Evolutionary conservation across 2,329 filamentous ascomycete species (phyloP), one percentile per base, ranked within the genome.

Genomic region (Ophiostoma pallidulum): DNA sequence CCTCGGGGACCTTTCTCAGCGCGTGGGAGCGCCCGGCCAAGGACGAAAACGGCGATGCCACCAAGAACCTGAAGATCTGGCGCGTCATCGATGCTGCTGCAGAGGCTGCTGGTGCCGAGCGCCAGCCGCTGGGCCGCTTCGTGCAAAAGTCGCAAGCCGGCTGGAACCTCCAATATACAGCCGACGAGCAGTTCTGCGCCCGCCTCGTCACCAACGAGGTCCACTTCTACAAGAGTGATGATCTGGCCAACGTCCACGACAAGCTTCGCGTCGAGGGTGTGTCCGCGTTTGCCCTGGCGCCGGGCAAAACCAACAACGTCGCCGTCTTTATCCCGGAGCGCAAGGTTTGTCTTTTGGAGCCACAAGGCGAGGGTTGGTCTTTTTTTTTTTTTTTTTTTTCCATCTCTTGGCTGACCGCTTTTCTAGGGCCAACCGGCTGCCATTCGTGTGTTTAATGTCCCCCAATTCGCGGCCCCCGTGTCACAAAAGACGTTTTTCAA

Each of bases 401-500:
- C 37, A n/a, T 8, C 4, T 26, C 5, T n/a, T 49, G n/a, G 44
- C 54, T 62, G 55, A 64, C 46, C 7, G 18, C 45, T 33, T 41
- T 32, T 39, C 20, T 56, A 94, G 86, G 91, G 92, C 44, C 86
- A 90, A 77, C 92, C 92, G 31, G 90, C 92, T 47, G 79, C 86
- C 2, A 89, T 97, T 65, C 94, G 94, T 69, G 86, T 97, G 51
- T 98, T 85, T 72, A 88, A 91, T 57, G 86, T 97, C 31, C 91
- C 92, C 36, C 77, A 92, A 58, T 97, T 97, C 68, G 77, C 69
- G 54, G 72, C 71, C 45, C 82, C 90, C 4, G 82, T 95, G 42
- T 96, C 91, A 33, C 91, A 97, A 65, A 98, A 98, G 81, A 96
- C 85, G 2, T 98, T 98, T 64, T 98, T 89, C 80, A 98, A 98